phyloP scores from a whole-genome alignment of 345 rosid genomes.

The Aquilaria yunnanensis region DNA sequence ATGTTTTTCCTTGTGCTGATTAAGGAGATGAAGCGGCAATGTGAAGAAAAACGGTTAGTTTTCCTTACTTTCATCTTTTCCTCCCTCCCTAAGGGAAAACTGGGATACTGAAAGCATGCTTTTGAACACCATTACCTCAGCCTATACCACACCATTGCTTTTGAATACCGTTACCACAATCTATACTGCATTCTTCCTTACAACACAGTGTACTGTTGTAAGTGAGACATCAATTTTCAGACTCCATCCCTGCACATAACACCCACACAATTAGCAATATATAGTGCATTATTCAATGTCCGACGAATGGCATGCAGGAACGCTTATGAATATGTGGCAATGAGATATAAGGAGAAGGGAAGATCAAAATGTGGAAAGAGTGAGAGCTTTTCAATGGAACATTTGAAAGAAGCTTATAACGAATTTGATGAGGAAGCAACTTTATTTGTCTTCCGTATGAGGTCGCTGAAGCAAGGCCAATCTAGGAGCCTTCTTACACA shows the following conservation, averaged over 20 bases:
- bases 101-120: too few species aligned
- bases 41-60: slow-evolving; percentile 79
- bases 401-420: slow-evolving; percentile 60
- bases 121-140: too few species aligned
- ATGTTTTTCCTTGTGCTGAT: slow-evolving; percentile 9
- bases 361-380: slow-evolving; percentile 61
- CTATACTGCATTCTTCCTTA: too few species aligned
- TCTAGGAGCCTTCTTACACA: slow-evolving; percentile 87
- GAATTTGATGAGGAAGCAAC: slow-evolving; percentile 78
- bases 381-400: slow-evolving; percentile 48
- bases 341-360: slow-evolving; percentile 58
- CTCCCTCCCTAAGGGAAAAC: too few species aligned
- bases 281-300: too few species aligned
- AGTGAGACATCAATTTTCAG: background rate
- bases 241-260: too few species aligned
- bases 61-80: background rate
- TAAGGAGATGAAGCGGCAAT: slow-evolving; percentile 89
- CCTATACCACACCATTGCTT: too few species aligned
- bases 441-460: slow-evolving; percentile 68
- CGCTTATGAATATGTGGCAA: slow-evolving; percentile 51
- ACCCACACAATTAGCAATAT: too few species aligned
- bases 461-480: slow-evolving; percentile 84
- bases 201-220: background rate
- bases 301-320: slow-evolving; percentile 30
- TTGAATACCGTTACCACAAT: too few species aligned